Percentiles rank a stretch among this genome's conserved stretches.
Conservation (phyloP, 768 basidiomycete species). For the Podaxis sp. region DNA sequence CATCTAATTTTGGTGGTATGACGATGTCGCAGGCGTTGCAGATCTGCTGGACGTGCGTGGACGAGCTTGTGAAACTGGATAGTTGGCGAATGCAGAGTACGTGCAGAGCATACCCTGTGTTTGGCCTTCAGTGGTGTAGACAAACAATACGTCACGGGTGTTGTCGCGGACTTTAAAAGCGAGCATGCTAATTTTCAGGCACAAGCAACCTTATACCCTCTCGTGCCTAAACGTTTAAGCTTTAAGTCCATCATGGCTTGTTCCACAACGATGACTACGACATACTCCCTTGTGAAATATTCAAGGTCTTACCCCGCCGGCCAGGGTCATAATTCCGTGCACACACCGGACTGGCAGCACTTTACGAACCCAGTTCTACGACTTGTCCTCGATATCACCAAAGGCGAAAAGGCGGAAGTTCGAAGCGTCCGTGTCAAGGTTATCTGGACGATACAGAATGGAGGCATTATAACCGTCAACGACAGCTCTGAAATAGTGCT, state of each 20-base stretch:
- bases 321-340: constrained; percentile 17
- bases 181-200: background rate
- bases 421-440: constrained; percentile 65
- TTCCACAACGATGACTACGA: constrained; percentile 56
- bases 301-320: constrained; percentile 55
- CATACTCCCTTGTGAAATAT: constrained; percentile 58
- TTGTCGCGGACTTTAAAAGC: background rate
- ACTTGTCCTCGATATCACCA: constrained; percentile 58
- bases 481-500: constrained; percentile 59
- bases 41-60: background rate
- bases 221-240: background rate
- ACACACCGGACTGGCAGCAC: constrained; percentile 65
- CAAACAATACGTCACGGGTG: background rate
- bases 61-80: background rate
- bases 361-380: constrained; percentile 66
- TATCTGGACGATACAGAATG: constrained; percentile 48
- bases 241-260: constrained; percentile 33
- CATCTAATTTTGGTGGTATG: background rate
- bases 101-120: background rate
- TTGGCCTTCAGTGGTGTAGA: background rate
- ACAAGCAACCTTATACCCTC: background rate
- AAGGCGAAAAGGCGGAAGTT: constrained; percentile 42
- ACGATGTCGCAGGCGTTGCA: background rate
- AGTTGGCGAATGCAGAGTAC: background rate
- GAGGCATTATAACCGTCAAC: constrained; percentile 27